Evolutionary conservation across 192 early-diverging fungal species (phyloP), one percentile per base, ranked within the genome.

Genomic region (Lunasporangiospora selenospora): DNA sequence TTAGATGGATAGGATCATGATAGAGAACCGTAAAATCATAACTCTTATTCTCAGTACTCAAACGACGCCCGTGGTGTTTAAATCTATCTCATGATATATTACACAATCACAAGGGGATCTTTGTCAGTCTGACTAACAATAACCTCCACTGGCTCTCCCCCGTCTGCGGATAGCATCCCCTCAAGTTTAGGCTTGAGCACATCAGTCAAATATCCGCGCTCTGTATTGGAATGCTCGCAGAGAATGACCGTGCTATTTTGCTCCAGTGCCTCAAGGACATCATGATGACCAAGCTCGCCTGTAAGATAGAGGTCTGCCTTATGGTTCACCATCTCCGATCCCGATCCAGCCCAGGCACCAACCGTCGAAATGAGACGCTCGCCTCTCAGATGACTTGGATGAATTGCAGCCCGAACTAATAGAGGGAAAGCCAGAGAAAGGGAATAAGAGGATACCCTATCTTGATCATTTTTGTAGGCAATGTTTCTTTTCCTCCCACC

Each of bases 261-360:
- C 9, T 86, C 88, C 6, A 91, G 53, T 12, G 93, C 91, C 24
- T 86, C 92, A n/a, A 98, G 82, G 5, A 95, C 88, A 39, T 95
- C 93, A 48, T 98, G 97, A 63, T 98, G 97, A 13, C 88, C 88
- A 89, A 98, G 93, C 82, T 98, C 97, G 13, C 95, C 97, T 8
- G 97, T 95, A 31, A 94, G 85, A 61, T 87, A 94, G 26, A 98
- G 60, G 71, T 97, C 95, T 3, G 93, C 89, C 15, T 70, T 66
- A 23, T 66, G 59, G 42, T 47, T 61, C 55, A 66, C 36, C 36
- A 77, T 61, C 24, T 62, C 60, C 37, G 38, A 70, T 46, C 88
- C 90, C 3, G 95, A 94, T 12, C 97, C 97, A 8, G 95, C 95
- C 81, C 97, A 98, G 37, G 97, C 93, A 9, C 91, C 97, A 30